Base-by-base conservation (phyloP, 2,329 filamentous ascomycete genomes). In the Aspergillus fumigatus region DNA sequence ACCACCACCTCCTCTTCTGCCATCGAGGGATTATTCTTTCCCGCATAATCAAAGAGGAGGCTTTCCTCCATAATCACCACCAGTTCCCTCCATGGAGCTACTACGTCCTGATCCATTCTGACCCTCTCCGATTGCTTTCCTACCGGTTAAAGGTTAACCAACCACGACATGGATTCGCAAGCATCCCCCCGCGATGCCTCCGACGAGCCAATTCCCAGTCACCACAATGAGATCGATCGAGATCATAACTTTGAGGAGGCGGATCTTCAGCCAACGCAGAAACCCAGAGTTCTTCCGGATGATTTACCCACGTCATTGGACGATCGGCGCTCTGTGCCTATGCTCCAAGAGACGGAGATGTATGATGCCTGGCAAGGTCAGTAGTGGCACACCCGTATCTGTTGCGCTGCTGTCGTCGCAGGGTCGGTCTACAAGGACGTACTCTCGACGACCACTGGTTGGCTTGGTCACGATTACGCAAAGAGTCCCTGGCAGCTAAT, bases 301-400 rank as follows among this genome's bases (percentile, higher is more conserved):
- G 94, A 99, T 75, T 84, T 99, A 38, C 94, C 94, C 10, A 94
- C 84, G 64, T 96, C 92, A 11, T 84, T 99, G 54, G 88, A 99
- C 73, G 94, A 99, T 78, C 86, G 94, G 59, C 84, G 87, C 65
- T 82, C 82, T 67, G 83, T 88, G 35, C 83, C 86, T 3, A 80
- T 79, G 49, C 85, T 87, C 60, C 83, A 88, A 55, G 94, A 97
- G 80, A 96, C 92, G 43, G 94, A 97, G 80, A 91, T 97, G 79
- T 99, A 97, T 74, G 94, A 99, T 82, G 94, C 91, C 65, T 99
- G 94, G 94, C 92, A 97, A 87, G 93, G 93, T 88, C 73, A 71
- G 32, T 38, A 71, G 32, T 38, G 32, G 14, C n/a, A 17, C 17
- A 38, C 14, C 32, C 7, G 17, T 6, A 35, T 35, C 14, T 7